Evolutionary conservation across 2,329 filamentous ascomycete genomes (phyloP), one percentile per base, ranked within the genome.

Genomic region (Fusarium sp.): DNA sequence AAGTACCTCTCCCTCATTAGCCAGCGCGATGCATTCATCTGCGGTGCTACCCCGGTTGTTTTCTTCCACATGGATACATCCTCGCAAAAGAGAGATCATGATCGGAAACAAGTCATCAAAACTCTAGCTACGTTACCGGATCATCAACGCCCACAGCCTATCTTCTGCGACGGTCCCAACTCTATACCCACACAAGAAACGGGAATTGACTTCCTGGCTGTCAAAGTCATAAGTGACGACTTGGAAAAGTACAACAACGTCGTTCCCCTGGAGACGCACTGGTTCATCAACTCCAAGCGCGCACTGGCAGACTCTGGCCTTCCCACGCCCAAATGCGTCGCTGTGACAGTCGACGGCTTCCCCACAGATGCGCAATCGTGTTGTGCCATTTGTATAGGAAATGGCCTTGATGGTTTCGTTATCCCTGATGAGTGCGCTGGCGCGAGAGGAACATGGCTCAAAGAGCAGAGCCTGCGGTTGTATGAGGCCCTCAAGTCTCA

Each of bases 11-110:
- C 74, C 8, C 66, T 80, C 8, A 72, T 80, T n/a, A 70, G 75
- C 7, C 78, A 80, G 60, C 75, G 76, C n/a, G 77, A 79, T 33
- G 74, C 77, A 37, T 80, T 80, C 63, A 76, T 79, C 46, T 64
- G 64, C 38, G 71, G 72, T 30, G 50, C 67, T 8, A 67, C 73
- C 1, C 62, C 74, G 0, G 73, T 72, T 1, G 61, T 80, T 6
- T 62, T 80, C 57, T 79, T 79, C 65, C 70, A 77, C 50, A 61
- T 75, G 30, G 67, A 72, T 33, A 60, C 66, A n/a, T 61, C 70
- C 0, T 44, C 66, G 3, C 55, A 69, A 13, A 65, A 70, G 20
- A 60, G 65, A n/a, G 67, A 70, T 0, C 75, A 77, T 52, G 77
- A 77, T 49, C 68, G 62, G 4, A 65, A 62, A 20, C 77, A 81